Evolutionary conservation across 371 early-diverging fungal genomes (phyloP).

Genomic region (Mucor circinelloides): DNA sequence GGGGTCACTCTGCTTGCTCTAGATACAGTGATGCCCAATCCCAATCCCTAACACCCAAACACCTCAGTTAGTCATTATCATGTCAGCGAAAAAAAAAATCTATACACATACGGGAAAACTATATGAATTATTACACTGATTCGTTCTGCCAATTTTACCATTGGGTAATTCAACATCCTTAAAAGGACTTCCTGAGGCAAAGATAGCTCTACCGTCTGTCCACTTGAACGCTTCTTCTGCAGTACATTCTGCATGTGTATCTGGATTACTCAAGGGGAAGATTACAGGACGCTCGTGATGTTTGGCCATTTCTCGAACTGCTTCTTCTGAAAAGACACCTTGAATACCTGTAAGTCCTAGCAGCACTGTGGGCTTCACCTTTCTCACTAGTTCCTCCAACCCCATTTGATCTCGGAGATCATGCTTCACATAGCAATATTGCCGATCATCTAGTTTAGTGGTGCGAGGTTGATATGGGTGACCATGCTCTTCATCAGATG

Average conservation of each 20-base stretch:
- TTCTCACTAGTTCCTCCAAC: slow-evolving; percentile 57
- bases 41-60: slow-evolving; percentile 41
- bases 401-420: slow-evolving; percentile 52
- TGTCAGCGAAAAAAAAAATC: not conserved
- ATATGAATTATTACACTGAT: slow-evolving; percentile 67
- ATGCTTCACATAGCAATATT: slow-evolving; percentile 53
- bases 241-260: slow-evolving; percentile 66
- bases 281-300: slow-evolving; percentile 59
- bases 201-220: slow-evolving; percentile 64
- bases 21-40: slow-evolving; percentile 61
- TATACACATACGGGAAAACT: slow-evolving; percentile 45
- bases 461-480: slow-evolving; percentile 18
- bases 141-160: slow-evolving; percentile 53
- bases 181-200: slow-evolving; percentile 66
- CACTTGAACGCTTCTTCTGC: slow-evolving; percentile 64
- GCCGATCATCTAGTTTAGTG: slow-evolving; percentile 51
- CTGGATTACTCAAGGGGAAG: slow-evolving; percentile 70
- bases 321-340: slow-evolving; percentile 63
- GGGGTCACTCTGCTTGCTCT: slow-evolving; percentile 53
- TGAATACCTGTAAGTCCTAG: slow-evolving; percentile 60
- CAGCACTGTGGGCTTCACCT: slow-evolving; percentile 63
- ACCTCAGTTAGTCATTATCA: not conserved
- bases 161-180: slow-evolving; percentile 47
- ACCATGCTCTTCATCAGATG: slow-evolving; percentile 1
- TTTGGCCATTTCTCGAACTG: slow-evolving; percentile 58